Conservation (phyloP, 2,329 filamentous ascomycete species). For the Aspergillus clavatus region DNA sequence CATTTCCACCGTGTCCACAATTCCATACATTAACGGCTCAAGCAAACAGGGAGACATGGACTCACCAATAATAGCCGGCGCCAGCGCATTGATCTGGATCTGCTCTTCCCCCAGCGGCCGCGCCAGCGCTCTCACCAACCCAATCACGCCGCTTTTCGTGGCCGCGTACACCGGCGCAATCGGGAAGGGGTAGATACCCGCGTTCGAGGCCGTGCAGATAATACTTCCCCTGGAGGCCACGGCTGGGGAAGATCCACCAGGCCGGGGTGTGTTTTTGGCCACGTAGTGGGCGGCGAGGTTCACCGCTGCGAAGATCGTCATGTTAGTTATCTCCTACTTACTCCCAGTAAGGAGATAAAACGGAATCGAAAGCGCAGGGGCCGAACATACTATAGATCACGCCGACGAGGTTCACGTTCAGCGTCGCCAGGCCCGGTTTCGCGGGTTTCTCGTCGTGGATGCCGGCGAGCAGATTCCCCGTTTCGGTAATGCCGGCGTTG, state of each 20-base stretch:
- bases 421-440: constrained; percentile 33
- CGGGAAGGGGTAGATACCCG: constrained; percentile 50
- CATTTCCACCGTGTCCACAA: too few relatives aligned
- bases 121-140: constrained; percentile 47
- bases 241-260: constrained; percentile 5
- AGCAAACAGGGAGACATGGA: constrained; percentile 3
- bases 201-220: constrained; percentile 52
- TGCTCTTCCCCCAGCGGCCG: constrained; percentile 35
- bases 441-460: constrained; percentile 27
- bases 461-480: constrained; percentile 32
- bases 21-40: too few relatives aligned
- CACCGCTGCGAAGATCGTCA: constrained; percentile 35
- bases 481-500: constrained; percentile 48
- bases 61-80: constrained; percentile 49
- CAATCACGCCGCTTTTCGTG: constrained; percentile 48
- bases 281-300: constrained; percentile 51
- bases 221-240: constrained; percentile 44
- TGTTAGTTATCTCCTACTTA: constrained; percentile 1
- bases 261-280: constrained; percentile 36
- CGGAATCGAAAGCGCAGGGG: neutral
- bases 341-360: neutral
- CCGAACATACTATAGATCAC: constrained; percentile 43
- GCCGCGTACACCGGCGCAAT: constrained; percentile 49
- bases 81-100: constrained; percentile 51
- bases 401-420: constrained; percentile 38